These are phyloP conservation scores for Fusarium gaditjirri DNA, from an alignment of 2,329 filamentous ascomycete species.

Conservation along the genomic window DNA sequence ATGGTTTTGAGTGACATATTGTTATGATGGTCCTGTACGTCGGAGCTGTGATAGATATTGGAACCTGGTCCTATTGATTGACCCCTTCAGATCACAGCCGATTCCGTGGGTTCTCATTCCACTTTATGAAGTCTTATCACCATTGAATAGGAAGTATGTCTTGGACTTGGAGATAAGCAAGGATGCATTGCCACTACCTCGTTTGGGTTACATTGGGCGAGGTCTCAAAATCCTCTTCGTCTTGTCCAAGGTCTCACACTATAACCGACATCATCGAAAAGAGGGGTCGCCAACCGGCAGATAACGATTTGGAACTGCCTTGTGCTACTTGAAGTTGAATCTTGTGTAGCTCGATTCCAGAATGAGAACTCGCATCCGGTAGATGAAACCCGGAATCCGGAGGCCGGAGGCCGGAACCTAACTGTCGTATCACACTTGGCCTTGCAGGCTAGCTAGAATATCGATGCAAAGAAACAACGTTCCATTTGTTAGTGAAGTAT, in stretches of 20 bases:
- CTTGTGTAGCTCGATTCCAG: not conserved
- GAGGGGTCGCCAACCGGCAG: not conserved
- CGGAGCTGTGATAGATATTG: not conserved
- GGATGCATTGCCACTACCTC: not conserved
- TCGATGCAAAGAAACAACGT: rapidly evolving
- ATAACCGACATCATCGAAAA: not conserved
- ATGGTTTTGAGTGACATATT: not conserved
- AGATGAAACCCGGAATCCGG: not conserved
- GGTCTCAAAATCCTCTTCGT: not conserved
- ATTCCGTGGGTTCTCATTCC: not conserved
- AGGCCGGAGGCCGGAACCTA: rapidly evolving
- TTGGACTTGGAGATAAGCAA: not conserved
- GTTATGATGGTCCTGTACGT: rapidly evolving
- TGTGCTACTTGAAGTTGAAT: not conserved
- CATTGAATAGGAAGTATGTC: not conserved
- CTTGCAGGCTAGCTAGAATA: not conserved
- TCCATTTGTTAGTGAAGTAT: not conserved
- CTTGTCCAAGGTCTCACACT: not conserved
- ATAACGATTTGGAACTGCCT: not conserved
- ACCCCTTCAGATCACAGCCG: rapidly evolving
- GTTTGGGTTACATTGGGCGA: not conserved
- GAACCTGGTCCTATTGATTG: too few species aligned
- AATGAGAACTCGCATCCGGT: not conserved
- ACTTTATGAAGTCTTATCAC: not conserved
- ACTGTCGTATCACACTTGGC: rapidly evolving